Evolutionary conservation across 352 stramenopile species (phyloP).

Genomic region (Globisporangium splendens): DNA sequence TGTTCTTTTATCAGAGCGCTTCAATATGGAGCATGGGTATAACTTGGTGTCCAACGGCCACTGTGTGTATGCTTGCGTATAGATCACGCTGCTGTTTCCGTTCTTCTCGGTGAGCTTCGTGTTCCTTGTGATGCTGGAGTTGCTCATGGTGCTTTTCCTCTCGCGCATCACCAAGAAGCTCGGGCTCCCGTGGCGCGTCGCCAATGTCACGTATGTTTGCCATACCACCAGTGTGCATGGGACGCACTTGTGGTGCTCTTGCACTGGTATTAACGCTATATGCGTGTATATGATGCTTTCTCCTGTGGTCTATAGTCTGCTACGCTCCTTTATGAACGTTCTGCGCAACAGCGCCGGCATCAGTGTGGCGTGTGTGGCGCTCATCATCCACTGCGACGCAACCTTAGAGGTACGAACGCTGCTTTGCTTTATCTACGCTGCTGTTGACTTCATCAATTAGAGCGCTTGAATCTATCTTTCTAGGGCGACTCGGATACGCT

Average conservation of each 20-base stretch:
- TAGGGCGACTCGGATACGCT: constrained; percentile 1
- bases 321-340: constrained; percentile 78
- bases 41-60: not conserved
- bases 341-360: constrained; percentile 80
- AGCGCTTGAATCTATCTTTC: not conserved
- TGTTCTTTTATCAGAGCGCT: not conserved
- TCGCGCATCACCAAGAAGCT: constrained; percentile 48
- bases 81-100: constrained; percentile 83
- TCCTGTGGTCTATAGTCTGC: constrained; percentile 27
- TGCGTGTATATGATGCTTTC: not conserved
- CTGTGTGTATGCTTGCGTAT: not conserved
- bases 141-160: constrained; percentile 63
- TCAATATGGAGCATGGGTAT: not conserved
- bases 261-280: not conserved
- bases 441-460: no score
- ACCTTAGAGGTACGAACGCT: constrained; percentile 35
- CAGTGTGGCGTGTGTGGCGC: constrained; percentile 73
- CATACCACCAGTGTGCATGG: not conserved
- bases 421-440: not conserved
- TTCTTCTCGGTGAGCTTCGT: constrained; percentile 84
- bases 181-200: constrained; percentile 57
- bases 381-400: constrained; percentile 81
- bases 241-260: no score
- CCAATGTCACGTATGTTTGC: constrained; percentile 61
- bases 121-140: constrained; percentile 68